phyloP scores from a whole-genome alignment of 2,329 filamentous ascomycete species.

The Ophiocordyceps unilateralis region DNA sequence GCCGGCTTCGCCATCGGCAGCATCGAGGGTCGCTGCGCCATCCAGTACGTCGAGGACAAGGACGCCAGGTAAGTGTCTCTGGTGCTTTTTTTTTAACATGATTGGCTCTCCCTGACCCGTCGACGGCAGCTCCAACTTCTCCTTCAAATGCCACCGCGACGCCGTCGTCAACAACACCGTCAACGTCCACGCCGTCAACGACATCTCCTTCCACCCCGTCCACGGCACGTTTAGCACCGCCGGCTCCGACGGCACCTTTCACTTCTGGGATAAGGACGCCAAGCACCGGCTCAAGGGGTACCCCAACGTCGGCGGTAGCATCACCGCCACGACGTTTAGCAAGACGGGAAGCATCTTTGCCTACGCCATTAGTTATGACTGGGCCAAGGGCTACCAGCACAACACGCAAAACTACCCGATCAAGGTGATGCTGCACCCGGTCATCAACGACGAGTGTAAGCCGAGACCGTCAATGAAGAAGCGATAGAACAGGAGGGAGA shows the following conservation, averaged over 20 bases:
- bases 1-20: conserved; percentile 88
- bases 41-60: conserved; percentile 96
- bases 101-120: no score
- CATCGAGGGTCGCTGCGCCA: conserved; percentile 92
- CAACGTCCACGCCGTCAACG: conserved; percentile 89
- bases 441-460: conserved; percentile 46
- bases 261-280: conserved; percentile 89
- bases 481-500: conserved; percentile 26
- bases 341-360: conserved; percentile 69
- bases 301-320: conserved; percentile 67
- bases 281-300: conserved; percentile 85
- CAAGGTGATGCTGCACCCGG: conserved; percentile 74
- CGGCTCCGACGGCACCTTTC: conserved; percentile 88
- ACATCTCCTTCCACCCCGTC: conserved; percentile 91
- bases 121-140: conserved; percentile 83
- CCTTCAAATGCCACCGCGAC: conserved; percentile 96
- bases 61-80: conserved; percentile 44
- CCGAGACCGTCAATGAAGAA: conserved; percentile 42
- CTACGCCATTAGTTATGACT: conserved; percentile 89
- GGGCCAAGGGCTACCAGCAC: conserved; percentile 84
- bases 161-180: conserved; percentile 56
- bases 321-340: conserved; percentile 86
- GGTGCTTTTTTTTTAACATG: background rate
- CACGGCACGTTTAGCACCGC: conserved; percentile 98
- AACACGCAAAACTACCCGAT: conserved; percentile 61